Evolutionary conservation across 2,329 filamentous ascomycete genomes (phyloP).

Genomic region (Xylariaceae sp.): DNA sequence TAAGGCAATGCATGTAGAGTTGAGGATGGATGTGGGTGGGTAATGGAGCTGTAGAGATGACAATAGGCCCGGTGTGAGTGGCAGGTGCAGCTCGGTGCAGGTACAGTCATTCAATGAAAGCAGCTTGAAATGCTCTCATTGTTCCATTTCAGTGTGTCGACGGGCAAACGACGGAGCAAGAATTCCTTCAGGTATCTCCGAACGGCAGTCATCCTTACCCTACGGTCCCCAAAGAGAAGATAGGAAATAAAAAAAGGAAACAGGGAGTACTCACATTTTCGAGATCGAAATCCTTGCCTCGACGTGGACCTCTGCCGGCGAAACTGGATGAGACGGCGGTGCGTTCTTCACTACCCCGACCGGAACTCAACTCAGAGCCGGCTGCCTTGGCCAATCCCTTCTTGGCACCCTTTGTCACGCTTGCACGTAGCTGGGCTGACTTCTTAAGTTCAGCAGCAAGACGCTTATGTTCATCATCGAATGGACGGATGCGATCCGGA

Average conservation of each 20-base stretch:
- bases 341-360: constrained; percentile 74
- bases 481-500: constrained; percentile 87
- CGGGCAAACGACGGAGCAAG: no score
- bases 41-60: no score
- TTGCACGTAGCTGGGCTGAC: constrained; percentile 41
- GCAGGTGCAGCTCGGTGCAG: no score
- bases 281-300: constrained; percentile 75
- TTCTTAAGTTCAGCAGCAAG: constrained; percentile 70
- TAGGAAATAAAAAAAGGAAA: constrained; percentile 9
- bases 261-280: constrained; percentile 62
- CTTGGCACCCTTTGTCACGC: constrained; percentile 48
- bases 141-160: no score
- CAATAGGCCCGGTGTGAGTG: no score
- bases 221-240: background rate
- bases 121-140: no score
- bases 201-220: no score
- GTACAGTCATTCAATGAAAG: no score
- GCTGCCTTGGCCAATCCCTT: constrained; percentile 44
- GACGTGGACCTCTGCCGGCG: constrained; percentile 64
- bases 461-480: constrained; percentile 91
- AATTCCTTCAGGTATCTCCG: no score
- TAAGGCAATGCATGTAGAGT: no score
- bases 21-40: no score
- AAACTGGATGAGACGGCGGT: constrained; percentile 57
- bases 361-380: constrained; percentile 58